Base-by-base conservation (phyloP, 2,329 filamentous ascomycete species). In the Colletotrichum sp. region DNA sequence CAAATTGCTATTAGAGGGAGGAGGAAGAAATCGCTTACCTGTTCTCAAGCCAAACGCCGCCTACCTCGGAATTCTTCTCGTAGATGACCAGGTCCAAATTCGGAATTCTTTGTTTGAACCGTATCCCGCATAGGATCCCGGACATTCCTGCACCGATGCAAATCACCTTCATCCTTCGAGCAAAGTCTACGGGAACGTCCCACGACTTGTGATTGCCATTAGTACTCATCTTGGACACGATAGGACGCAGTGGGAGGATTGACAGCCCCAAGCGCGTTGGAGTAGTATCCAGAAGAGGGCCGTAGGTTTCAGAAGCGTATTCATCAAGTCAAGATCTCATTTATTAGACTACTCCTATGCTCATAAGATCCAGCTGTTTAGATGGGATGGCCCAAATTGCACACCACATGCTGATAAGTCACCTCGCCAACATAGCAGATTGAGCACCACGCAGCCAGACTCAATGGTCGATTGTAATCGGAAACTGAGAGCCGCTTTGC, bases 231-330 rank as follows among this genome's bases (percentile, higher is more conserved):
- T 21, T 21, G 10, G 44, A 52, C n/a, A 21, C 18, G 44, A 21
- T 21, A 0, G 44, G n/a, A 52, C n/a, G 2, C 10, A 8, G 44
- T 52, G 1, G 6, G 44, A 21, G 10, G n/a, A 52, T 52, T 21
- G 10, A 52, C 6, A 52, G n/a, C n/a, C 18, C n/a, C n/a, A 21
- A 49, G 44, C 10, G 10, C 10, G n/a, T 4, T 52, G n/a, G 3
- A 21, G 0, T 13, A 21, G 10, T 7, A 4, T 0, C n/a, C 10
- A 49, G 18, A 21, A n/a, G 44, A n/a, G n/a, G 44, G 6, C n/a
- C 6, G n/a, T 52, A 21, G n/a, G 44, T 52, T 52, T 52, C 10
- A 8, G 5, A 52, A 52, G 44, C 10, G 1, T 52, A 21, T 52
- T 52, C 44, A 52, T 0, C n/a, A 52, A 52, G 18, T 52, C 12